Evolutionary conservation across 1,284 basidiomycete species (phyloP), one percentile per base, ranked within the genome.

Genomic region (Ustilago loliicola): DNA sequence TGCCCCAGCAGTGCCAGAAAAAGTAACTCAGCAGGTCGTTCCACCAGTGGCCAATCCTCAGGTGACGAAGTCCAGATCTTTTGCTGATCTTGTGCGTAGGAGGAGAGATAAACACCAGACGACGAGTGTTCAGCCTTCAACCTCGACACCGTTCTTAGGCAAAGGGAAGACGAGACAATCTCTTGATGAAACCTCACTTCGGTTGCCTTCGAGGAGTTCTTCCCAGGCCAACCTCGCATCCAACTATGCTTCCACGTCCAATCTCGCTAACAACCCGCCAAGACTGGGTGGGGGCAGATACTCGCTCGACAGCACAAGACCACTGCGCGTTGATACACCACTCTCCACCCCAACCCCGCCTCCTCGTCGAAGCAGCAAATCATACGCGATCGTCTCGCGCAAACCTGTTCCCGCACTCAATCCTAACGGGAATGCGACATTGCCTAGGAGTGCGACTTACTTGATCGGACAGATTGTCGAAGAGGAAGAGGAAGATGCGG

Each of bases 361-460:
- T 1, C 62, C 72, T 1, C 58, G 72, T 0, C 47, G 56, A 10
- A 74, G 72, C 48, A 66, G 62, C 52, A 74, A 69, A 25, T 2
- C 51, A 0, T 74, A 69, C 51, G 66, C 66, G 4, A 23, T 65
- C 21, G 25, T 55, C 29, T 8, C 21, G 3, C 34, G 58, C 6
- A 57, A 59, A 29, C 42, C 56, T n/a, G 25, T 58, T 30, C 52
- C 53, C 3, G 36, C 23, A 4, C n/a, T 45, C n/a, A 45, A 23
- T 21, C 38, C 38, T 9, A 50, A 47, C 21, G 42, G 21, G 27
- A 32, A 29, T 27, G 30, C 52, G 17, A 11, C 55, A 0, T 30
- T 10, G 32, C 38, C 13, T 17, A 47, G 54, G 15, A 56, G 36
- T 23, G 23, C 10, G 17, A 27, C 23, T 7, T 45, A 45, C n/a